phyloP scores from a whole-genome alignment of 2,329 filamentous ascomycete genomes.

The Magnaporthiopsis incrustans region DNA sequence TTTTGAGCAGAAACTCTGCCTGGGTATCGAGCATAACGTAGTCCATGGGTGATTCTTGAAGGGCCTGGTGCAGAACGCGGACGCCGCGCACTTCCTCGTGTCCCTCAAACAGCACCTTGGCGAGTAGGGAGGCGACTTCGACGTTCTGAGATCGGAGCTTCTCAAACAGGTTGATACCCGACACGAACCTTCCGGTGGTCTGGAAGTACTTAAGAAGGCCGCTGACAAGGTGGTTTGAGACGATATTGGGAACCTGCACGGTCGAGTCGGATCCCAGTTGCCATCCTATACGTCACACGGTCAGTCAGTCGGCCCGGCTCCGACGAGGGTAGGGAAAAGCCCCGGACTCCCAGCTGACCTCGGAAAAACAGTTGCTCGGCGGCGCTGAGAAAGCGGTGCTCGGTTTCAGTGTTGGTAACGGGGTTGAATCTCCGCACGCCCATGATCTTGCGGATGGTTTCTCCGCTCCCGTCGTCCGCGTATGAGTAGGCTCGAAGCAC shows the following conservation, averaged over 20 bases:
- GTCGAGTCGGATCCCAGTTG: conserved; percentile 94
- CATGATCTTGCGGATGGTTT: conserved; percentile 92
- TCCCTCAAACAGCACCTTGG: conserved; percentile 85
- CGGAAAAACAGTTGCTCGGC: conserved; percentile 93
- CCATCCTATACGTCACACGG: conserved; percentile 53
- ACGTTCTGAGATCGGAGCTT: conserved; percentile 86
- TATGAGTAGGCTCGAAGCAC: conserved; percentile 93
- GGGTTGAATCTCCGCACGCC: conserved; percentile 97
- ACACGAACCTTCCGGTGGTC: conserved; percentile 88
- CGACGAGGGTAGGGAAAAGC: neutral
- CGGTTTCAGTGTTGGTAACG: conserved; percentile 94
- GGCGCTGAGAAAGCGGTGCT: conserved; percentile 90
- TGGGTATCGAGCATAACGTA: conserved; percentile 94
- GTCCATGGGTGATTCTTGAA: conserved; percentile 93
- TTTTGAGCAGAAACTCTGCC: conserved; percentile 82
- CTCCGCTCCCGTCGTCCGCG: conserved; percentile 88
- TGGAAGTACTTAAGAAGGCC: conserved; percentile 91
- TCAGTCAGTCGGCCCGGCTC: conserved; percentile 4
- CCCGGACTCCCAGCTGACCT: conserved; percentile 42
- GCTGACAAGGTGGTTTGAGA: conserved; percentile 92
- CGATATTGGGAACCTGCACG: conserved; percentile 93
- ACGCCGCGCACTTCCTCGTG: conserved; percentile 97
- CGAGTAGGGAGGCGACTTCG: conserved; percentile 86
- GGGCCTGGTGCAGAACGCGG: conserved; percentile 74
- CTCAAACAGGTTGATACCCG: conserved; percentile 95